These are phyloP conservation scores for Nakataea oryzae DNA, from an alignment of 2,329 filamentous ascomycete species.

Conservation along the genomic window DNA sequence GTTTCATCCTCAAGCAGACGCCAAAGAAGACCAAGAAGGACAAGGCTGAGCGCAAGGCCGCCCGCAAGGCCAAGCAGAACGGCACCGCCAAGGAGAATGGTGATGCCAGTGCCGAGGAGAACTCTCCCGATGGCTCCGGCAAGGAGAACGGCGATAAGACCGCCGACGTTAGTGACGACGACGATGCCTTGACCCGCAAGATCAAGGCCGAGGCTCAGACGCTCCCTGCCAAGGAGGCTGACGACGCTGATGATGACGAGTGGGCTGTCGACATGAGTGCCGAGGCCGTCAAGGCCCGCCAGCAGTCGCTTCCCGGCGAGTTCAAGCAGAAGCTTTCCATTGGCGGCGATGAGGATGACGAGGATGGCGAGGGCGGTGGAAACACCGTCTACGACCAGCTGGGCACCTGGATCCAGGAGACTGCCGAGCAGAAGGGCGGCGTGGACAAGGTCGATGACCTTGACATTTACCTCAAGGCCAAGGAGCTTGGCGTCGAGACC, in stretches of 20 bases:
- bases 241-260: conserved; percentile 75
- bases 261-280: conserved; percentile 97
- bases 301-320: conserved; percentile 85
- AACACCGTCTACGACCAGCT: conserved; percentile 80
- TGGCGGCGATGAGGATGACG: conserved; percentile 65
- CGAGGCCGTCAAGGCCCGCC: conserved; percentile 88
- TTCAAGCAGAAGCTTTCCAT: conserved; percentile 87
- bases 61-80: conserved; percentile 78
- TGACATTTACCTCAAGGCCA: conserved; percentile 91
- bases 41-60: conserved; percentile 85
- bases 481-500: conserved; percentile 85
- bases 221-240: conserved; percentile 30
- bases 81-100: conserved; percentile 46
- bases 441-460: conserved; percentile 77
- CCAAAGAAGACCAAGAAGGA: conserved; percentile 94
- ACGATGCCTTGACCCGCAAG: conserved; percentile 66
- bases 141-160: conserved; percentile 29
- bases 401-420: conserved; percentile 79
- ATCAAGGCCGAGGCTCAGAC: conserved; percentile 54
- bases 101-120: conserved; percentile 53
- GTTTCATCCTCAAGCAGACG: conserved; percentile 94
- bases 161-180: conserved; percentile 66
- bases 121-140: conserved; percentile 30
- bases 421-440: conserved; percentile 61
- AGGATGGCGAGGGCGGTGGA: conserved; percentile 65